Conservation (phyloP, 148 eudicot species). For the Persicaria tinctoria region DNA sequence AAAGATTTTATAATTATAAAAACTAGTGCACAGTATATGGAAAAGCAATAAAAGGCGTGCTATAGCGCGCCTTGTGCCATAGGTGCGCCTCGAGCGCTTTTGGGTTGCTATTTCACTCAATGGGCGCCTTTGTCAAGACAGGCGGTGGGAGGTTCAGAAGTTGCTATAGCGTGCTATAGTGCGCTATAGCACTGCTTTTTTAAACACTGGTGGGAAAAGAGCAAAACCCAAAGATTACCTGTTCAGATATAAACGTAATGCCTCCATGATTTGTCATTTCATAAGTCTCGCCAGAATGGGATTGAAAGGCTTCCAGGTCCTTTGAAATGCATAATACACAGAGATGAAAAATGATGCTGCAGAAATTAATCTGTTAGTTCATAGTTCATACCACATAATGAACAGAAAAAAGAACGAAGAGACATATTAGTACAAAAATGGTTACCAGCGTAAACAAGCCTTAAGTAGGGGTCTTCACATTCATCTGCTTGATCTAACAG, state of each 20-base stretch:
- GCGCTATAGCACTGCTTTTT: too few species aligned
- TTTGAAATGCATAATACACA: constrained; percentile 74
- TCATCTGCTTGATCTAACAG: constrained; percentile 87
- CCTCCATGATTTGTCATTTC: constrained; percentile 90
- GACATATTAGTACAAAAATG: neutral
- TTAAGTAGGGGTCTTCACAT: constrained; percentile 94
- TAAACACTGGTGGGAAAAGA: neutral
- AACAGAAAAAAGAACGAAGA: neutral
- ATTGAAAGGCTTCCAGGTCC: constrained; percentile 99
- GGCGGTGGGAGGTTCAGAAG: too few species aligned
- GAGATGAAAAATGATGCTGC: constrained; percentile 88
- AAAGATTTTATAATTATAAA: too few species aligned
- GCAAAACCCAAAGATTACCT: constrained; percentile 31
- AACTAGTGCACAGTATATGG: too few species aligned
- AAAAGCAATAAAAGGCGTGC: too few species aligned
- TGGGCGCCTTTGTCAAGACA: too few species aligned
- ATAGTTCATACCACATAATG: neutral
- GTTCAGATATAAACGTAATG: constrained; percentile 77
- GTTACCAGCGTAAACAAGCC: constrained; percentile 86
- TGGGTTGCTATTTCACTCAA: too few species aligned
- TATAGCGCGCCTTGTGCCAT: too few species aligned
- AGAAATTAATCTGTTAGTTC: constrained; percentile 13
- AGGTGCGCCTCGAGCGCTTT: too few species aligned
- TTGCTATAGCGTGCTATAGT: too few species aligned
- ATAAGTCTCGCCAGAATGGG: constrained; percentile 98